phyloP scores from a whole-genome alignment of 73 alveolate genomes.

The Symbiodinium natans region DNA sequence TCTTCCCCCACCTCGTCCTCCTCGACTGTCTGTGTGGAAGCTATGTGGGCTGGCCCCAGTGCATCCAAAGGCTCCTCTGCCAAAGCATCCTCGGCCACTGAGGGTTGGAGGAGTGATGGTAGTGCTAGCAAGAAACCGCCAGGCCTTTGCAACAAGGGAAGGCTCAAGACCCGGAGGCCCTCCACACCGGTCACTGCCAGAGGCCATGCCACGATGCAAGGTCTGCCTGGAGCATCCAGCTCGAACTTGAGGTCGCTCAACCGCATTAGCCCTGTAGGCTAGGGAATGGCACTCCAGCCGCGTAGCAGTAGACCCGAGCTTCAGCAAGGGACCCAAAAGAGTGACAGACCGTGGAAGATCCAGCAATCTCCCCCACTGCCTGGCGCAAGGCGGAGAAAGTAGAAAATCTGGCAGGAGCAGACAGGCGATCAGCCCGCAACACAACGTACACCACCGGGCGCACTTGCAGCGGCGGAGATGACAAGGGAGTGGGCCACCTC shows the following conservation, averaged over 20 bases:
- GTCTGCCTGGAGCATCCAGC: background rate
- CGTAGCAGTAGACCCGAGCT: conserved; percentile 2
- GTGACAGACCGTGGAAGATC: background rate
- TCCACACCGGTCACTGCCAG: background rate
- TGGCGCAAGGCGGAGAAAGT: background rate
- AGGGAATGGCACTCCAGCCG: conserved; percentile 7
- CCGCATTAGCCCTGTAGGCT: background rate
- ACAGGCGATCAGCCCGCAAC: background rate
- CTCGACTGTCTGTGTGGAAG: background rate
- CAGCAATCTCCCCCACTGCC: background rate
- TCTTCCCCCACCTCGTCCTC: background rate
- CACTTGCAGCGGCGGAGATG: background rate
- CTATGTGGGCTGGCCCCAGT: background rate
- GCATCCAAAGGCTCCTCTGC: background rate
- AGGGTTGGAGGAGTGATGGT: background rate
- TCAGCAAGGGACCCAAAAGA: background rate
- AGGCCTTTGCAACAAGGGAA: background rate
- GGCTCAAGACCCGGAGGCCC: background rate
- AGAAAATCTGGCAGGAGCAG: background rate
- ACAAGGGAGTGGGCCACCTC: background rate
- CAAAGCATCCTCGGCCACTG: background rate
- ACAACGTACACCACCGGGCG: background rate
- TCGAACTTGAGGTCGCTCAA: background rate
- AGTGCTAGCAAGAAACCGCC: background rate
- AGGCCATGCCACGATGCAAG: background rate